Conservation (phyloP, 2,329 filamentous ascomycete genomes). For the Coleophoma crateriformis region DNA sequence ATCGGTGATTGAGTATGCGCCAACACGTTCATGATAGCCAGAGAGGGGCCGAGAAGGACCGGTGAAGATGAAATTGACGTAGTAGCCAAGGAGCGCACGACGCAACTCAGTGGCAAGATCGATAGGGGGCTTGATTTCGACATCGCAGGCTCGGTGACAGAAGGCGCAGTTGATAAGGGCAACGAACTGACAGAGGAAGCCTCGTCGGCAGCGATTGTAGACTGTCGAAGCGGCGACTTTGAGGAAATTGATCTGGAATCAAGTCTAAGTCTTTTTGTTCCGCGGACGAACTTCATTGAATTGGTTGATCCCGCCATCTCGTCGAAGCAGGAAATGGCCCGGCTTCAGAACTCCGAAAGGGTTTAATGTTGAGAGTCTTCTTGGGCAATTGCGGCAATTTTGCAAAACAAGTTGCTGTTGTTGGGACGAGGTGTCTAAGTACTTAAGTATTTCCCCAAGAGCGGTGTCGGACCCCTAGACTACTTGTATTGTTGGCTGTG, state of each 20-base stretch:
- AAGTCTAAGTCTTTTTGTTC: slow-evolving; percentile 3
- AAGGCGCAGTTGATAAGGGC: slow-evolving; percentile 3
- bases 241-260: slow-evolving; percentile 17
- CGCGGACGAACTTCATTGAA: slow-evolving; percentile 7
- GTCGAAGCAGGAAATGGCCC: too few relatives aligned
- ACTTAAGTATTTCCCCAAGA: too few relatives aligned
- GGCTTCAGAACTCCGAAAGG: too few relatives aligned
- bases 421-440: too few relatives aligned
- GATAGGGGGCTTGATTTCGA: slow-evolving; percentile 43
- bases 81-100: slow-evolving; percentile 65
- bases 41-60: slow-evolving; percentile 63
- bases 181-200: slow-evolving; percentile 7
- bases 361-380: too few relatives aligned
- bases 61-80: slow-evolving; percentile 66
- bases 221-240: slow-evolving; percentile 14
- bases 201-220: slow-evolving; percentile 10
- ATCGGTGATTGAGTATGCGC: slow-evolving; percentile 62
- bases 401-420: too few relatives aligned
- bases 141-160: slow-evolving; percentile 10
- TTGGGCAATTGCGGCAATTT: too few relatives aligned
- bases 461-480: too few relatives aligned
- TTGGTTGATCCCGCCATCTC: slow-evolving; percentile 17
- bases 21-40: slow-evolving; percentile 62
- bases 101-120: slow-evolving; percentile 58
- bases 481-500: too few relatives aligned